Base-by-base conservation (phyloP, 192 early-diverging fungal species). In the Rhizophagus clarus region DNA sequence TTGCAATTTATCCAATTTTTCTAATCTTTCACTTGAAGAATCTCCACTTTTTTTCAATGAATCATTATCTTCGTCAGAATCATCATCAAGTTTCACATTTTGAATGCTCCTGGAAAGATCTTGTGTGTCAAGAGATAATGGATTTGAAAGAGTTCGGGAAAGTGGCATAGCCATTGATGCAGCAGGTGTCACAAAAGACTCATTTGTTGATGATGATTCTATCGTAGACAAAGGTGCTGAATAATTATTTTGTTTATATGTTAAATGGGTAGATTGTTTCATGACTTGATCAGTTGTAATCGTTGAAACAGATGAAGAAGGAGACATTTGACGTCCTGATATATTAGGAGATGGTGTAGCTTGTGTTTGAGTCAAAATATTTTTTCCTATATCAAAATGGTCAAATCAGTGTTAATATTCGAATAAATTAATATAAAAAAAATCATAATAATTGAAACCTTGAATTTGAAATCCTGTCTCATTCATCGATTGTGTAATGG, bases 221-320 rank as follows among this genome's bases (percentile, higher is more conserved):
- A 77, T 47, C 10, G 62, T 66, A 24, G 75, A 47, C 15, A 77
- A 37, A 37, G 17, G 31, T 8, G 32, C 49, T 31, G 32, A 10
- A 66, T n/a, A 77, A 64, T 9, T 40, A 22, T 29, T 34, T 66
- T 67, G 75, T 20, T 14, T 77, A 45, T 37, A 14, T 22, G 47
- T 62, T 6, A 32, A 24, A 26, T 45, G 73, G 31, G 24, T 75
- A 32, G 28, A 22, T 22, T 75, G 40, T 37, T 12, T 37, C 10
- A 26, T 66, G 29, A 66, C 9, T 7, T 24, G 62, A 37, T 77
- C 75, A 22, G 37, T 60, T 42, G 75, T 77, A 66, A 77, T 77
- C 2, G 75, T 77, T 62, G 75, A 77, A 47, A 77, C 75, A 22
- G 75, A 77, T 45, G 75, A 77, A n/a, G 75, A 60, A 24, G 31